phyloP scores from a whole-genome alignment of 2,329 filamentous ascomycete genomes.

The Colletotrichum navitas region DNA sequence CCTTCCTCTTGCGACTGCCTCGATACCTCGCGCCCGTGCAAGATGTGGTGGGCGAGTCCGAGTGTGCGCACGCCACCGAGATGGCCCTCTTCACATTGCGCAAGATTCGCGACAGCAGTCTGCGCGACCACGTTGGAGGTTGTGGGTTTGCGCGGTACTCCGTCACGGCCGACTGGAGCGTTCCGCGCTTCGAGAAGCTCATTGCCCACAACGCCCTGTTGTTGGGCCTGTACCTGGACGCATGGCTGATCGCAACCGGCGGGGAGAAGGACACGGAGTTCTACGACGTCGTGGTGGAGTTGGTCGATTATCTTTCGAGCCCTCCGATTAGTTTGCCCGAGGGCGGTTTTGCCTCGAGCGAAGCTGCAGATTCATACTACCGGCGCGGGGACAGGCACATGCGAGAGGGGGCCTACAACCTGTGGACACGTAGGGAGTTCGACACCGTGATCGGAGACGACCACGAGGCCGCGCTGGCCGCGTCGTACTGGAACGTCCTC shows the following conservation, averaged over 20 bases:
- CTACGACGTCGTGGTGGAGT: constrained; percentile 81
- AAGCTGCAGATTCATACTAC: constrained; percentile 88
- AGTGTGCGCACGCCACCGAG: constrained; percentile 77
- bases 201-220: constrained; percentile 92
- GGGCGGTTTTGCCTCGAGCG: constrained; percentile 88
- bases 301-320: constrained; percentile 87
- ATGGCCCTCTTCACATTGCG: constrained; percentile 88
- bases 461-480: constrained; percentile 70
- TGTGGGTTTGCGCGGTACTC: constrained; percentile 79
- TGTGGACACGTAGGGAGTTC: constrained; percentile 93
- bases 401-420: constrained; percentile 92
- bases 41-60: constrained; percentile 88
- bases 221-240: constrained; percentile 86
- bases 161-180: constrained; percentile 90
- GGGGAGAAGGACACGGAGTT: constrained; percentile 74
- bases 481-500: constrained; percentile 86
- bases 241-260: constrained; percentile 71
- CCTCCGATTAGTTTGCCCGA: constrained; percentile 73
- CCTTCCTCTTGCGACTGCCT: constrained; percentile 82
- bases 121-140: constrained; percentile 68
- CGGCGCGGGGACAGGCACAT: constrained; percentile 82
- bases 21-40: constrained; percentile 79
- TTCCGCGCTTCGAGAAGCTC: constrained; percentile 98
- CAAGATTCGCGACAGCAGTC: constrained; percentile 72
- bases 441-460: constrained; percentile 76